Percentiles rank a stretch among this genome's conserved stretches.
Conservation (phyloP, 2,329 filamentous ascomycete species). For the Diaporthe sp. region DNA sequence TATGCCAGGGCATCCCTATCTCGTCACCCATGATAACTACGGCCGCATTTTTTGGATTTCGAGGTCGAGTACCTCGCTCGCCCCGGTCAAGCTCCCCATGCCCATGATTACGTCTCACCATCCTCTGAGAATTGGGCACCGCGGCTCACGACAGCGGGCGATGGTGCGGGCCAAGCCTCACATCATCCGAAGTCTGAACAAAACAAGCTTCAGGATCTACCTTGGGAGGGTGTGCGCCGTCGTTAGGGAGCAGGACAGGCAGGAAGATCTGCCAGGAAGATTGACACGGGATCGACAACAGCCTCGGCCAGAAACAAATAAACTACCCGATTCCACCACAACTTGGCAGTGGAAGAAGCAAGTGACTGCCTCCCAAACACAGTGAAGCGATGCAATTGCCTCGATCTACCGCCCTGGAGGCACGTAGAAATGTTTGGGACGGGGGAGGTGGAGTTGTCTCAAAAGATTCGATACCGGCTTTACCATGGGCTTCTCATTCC, state of each 20-base stretch:
- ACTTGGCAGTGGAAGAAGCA: neutral
- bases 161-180: conserved; percentile 17
- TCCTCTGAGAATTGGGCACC: neutral
- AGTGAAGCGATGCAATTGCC: neutral
- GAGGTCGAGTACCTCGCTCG: neutral
- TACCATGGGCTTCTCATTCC: neutral
- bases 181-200: conserved; percentile 19
- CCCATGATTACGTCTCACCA: conserved; percentile 15
- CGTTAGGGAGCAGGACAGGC: neutral
- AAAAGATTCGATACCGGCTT: neutral
- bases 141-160: neutral
- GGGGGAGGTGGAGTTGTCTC: neutral
- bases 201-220: conserved; percentile 27
- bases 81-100: neutral
- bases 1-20: conserved; percentile 1
- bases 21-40: neutral
- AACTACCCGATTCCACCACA: neutral
- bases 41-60: neutral
- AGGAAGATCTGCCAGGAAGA: neutral
- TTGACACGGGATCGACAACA: conserved; percentile 11
- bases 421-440: neutral
- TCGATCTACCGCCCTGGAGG: neutral
- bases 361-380: neutral
- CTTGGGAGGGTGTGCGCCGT: neutral
- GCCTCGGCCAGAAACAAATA: neutral